Evolutionary conservation across 306 rosid species (phyloP).

Genomic region (Trifolium repens): DNA sequence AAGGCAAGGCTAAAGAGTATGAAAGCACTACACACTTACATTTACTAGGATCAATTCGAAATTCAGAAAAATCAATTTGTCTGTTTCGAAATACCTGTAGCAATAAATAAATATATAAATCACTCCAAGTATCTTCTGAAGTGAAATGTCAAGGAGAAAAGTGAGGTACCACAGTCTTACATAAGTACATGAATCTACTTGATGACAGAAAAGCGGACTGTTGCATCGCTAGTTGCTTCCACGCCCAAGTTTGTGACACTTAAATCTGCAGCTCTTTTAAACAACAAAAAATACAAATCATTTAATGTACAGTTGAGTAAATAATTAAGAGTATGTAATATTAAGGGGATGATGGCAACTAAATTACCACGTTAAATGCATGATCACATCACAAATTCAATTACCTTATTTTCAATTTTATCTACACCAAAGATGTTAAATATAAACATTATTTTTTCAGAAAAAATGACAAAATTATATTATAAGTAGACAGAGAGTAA

Average conservation of each 20-base stretch:
- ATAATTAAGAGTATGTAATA: no score
- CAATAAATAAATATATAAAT: slow-evolving; percentile 18
- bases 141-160: background rate
- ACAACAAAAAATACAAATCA: background rate
- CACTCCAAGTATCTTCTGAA: background rate
- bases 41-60: slow-evolving; percentile 91
- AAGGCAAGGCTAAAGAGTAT: slow-evolving; percentile 13
- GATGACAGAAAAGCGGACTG: background rate
- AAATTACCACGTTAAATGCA: background rate
- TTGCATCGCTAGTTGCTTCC: background rate
- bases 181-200: background rate
- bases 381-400: background rate
- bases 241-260: background rate
- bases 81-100: slow-evolving; percentile 82
- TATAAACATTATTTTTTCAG: background rate
- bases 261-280: background rate
- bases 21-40: slow-evolving; percentile 57
- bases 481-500: no score
- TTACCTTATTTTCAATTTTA: background rate
- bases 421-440: background rate
- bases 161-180: background rate
- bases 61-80: slow-evolving; percentile 85
- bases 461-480: background rate
- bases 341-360: no score
- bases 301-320: background rate